Evolutionary conservation across 2,329 filamentous ascomycete species (phyloP), one percentile per base, ranked within the genome.

Genomic region (Cladophialophora bantiana): DNA sequence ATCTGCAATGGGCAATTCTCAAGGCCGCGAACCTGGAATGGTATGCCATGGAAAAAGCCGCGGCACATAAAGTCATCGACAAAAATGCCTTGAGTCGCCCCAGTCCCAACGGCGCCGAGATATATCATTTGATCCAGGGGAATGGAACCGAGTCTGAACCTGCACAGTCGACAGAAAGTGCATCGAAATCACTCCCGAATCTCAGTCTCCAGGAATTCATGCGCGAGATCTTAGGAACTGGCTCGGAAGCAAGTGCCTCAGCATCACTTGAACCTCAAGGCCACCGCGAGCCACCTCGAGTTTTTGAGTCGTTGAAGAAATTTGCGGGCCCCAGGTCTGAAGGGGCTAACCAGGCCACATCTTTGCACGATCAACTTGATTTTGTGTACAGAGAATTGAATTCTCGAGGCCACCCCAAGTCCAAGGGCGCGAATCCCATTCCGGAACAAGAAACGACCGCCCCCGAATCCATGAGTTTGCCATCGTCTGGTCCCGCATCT

Each of bases 1-100:
- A 86, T 65, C 75, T 92, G 9, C 78, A 88, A 61, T 90, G 86
- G 84, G 86, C 88, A 2, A 84, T 91, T 60, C 74, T 92, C 67
- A 82, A 83, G 69, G 89, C 89, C 48, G 85, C 85, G 64, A 87
- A 86, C 1, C 76, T 89, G 72, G 84, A 87, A 67, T 75, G 74
- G 35, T 77, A 72, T 59, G 73, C 79, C 5, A 63, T 66, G 59
- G 45, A 68, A 15, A 68, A 68, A 52, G 67, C 67, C 13, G 35
- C 32, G 18, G 58, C 40, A 20, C 67, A 68, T 13, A 62, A 58
- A n/a, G 64, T 64, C 18, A 53, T 66, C 34, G 59, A 64, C 32
- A 68, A 68, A 48, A 45, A 55, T 18, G 58, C 59, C 26, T 32
- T 31, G 10, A 52, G 36, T 12, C 59, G 54, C 36, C 64, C 52